Conservation (phyloP, 148 eudicot genomes). For the Chenopodium formosanum region DNA sequence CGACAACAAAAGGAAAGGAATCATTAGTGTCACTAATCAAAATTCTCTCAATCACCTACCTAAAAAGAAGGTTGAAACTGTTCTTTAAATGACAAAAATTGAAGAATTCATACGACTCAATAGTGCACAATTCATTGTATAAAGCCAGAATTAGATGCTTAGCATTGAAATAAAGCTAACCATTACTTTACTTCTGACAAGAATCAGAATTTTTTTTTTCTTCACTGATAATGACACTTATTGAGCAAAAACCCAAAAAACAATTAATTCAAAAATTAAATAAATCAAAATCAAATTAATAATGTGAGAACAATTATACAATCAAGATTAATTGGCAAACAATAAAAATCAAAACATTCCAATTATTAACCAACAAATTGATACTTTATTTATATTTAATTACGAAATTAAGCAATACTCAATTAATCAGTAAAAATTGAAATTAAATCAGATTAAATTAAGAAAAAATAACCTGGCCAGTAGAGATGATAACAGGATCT, state of each 20-base stretch:
- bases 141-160: slow-evolving; percentile 23
- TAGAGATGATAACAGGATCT: slow-evolving; percentile 79
- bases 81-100: slow-evolving; percentile 18
- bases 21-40: slow-evolving; percentile 3
- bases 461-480: slow-evolving; percentile 57
- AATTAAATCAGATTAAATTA: background rate
- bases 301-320: background rate
- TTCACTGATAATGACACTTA: background rate
- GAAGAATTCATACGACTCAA: slow-evolving; percentile 11
- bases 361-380: background rate
- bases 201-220: slow-evolving; percentile 24
- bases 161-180: slow-evolving; percentile 23
- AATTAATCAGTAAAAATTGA: no score
- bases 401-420: background rate
- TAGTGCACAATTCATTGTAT: background rate
- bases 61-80: slow-evolving; percentile 8
- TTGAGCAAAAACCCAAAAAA: background rate
- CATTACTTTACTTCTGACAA: slow-evolving; percentile 15
- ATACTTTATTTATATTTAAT: background rate
- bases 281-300: background rate
- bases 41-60: background rate
- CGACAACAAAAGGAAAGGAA: no score
- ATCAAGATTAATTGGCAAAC: background rate
- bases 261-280: background rate
- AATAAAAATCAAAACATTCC: background rate